A percentile compares a stretch with the other conserved stretches of the same genome.
These are phyloP conservation scores for Quercus gilva DNA, from an alignment of 306 rosid genomes.

Conservation along the genomic window DNA sequence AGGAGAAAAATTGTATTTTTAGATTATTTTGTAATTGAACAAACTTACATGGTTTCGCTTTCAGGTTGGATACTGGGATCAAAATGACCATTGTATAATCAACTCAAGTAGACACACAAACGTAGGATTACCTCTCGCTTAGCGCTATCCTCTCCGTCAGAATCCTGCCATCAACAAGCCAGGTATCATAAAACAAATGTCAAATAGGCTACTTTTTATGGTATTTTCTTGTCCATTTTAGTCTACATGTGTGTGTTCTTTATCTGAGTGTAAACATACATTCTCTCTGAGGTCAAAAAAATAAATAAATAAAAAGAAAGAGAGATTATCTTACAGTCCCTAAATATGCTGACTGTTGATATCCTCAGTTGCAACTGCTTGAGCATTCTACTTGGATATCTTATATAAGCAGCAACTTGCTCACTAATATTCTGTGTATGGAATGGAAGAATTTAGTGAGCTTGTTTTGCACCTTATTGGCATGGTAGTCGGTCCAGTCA, in stretches of 20 bases:
- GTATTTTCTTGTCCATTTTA: not conserved
- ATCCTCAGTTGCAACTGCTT: slow-evolving; percentile 71
- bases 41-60: not conserved
- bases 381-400: slow-evolving; percentile 91
- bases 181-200: slow-evolving; percentile 13
- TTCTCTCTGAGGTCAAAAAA: not conserved
- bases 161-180: slow-evolving; percentile 42
- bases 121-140: slow-evolving; percentile 40
- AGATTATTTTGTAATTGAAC: not conserved
- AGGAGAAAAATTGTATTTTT: not conserved
- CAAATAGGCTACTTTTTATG: not conserved
- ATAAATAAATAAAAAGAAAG: not conserved
- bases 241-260: not conserved
- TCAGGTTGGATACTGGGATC: not conserved
- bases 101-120: slow-evolving; percentile 4
- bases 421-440: slow-evolving; percentile 60
- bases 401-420: slow-evolving; percentile 82
- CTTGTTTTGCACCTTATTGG: not conserved
- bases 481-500: slow-evolving; percentile 12
- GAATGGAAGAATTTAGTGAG: slow-evolving; percentile 4
- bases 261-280: not conserved
- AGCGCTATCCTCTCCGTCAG: slow-evolving; percentile 23
- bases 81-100: not conserved
- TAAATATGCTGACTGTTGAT: slow-evolving; percentile 51
- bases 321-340: slow-evolving; percentile 58